These are phyloP conservation scores for Jaapia argillacea DNA, from an alignment of 768 basidiomycete species.

Conservation along the genomic window DNA sequence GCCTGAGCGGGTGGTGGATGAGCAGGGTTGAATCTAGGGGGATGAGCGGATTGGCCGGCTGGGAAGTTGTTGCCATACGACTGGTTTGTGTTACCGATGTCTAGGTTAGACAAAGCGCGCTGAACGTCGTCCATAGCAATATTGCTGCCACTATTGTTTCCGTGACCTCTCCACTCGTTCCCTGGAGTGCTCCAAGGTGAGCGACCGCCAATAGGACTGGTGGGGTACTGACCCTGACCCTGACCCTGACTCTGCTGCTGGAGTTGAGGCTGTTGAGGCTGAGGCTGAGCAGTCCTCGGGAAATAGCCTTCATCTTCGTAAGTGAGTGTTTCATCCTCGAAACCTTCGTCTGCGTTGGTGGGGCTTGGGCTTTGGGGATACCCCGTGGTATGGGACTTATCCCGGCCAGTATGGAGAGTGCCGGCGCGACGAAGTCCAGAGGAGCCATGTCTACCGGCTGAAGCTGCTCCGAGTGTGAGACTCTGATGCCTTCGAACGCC, in stretches of 20 bases:
- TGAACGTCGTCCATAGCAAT: constrained; percentile 64
- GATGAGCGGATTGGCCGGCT: constrained; percentile 45
- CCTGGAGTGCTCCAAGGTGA: constrained; percentile 56
- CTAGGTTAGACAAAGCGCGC: constrained; percentile 60
- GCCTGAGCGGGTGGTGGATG: constrained; percentile 37
- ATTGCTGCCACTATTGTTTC: constrained; percentile 16
- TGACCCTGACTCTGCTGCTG: constrained; percentile 30
- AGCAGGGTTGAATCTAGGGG: constrained; percentile 59
- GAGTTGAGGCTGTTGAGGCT: not conserved
- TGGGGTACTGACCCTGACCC: constrained; percentile 30
- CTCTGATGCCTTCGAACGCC: constrained; percentile 75
- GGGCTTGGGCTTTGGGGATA: constrained; percentile 30
- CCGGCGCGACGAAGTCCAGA: constrained; percentile 64
- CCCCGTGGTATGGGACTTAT: constrained; percentile 21
- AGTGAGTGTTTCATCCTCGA: constrained; percentile 39
- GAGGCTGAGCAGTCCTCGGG: constrained; percentile 27
- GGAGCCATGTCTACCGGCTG: constrained; percentile 38
- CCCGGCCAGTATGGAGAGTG: constrained; percentile 50
- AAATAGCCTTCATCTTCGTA: constrained; percentile 55
- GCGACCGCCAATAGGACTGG: constrained; percentile 49
- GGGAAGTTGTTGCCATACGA: constrained; percentile 19
- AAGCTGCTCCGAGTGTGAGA: constrained; percentile 61
- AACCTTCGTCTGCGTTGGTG: constrained; percentile 48
- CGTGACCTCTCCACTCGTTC: constrained; percentile 47
- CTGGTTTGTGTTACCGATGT: constrained; percentile 31